Percentiles rank a stretch among this genome's conserved stretches.
Evolutionary conservation across 208 protist genomes (phyloP).

Genomic region (Acanthamoeba triangularis): DNA sequence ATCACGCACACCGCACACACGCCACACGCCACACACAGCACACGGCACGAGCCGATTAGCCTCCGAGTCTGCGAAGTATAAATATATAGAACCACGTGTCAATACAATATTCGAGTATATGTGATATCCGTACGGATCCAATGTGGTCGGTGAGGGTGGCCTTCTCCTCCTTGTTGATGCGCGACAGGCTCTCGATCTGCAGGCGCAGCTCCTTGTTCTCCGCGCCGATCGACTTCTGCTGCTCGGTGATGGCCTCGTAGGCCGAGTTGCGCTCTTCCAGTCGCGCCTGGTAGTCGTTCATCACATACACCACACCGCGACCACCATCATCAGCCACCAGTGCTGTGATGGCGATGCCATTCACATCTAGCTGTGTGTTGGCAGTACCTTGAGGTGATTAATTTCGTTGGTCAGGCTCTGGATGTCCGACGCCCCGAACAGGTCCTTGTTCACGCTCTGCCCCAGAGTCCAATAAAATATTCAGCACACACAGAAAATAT

Average conservation of each 20-base stretch:
- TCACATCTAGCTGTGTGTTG: no score
- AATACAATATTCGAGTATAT: not conserved
- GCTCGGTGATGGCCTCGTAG: constrained; percentile 63
- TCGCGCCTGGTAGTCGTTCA: not conserved
- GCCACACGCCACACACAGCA: not conserved
- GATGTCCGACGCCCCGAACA: constrained; percentile 61
- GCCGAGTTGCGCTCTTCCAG: constrained; percentile 43
- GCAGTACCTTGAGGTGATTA: constrained; percentile 39
- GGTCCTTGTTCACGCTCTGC: constrained; percentile 57
- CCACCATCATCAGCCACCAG: no score
- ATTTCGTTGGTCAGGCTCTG: constrained; percentile 55
- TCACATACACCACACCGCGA: no score
- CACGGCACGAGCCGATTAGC: no score
- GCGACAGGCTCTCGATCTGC: constrained; percentile 26
- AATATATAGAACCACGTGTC: no score
- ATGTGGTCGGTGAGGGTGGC: constrained; percentile 23
- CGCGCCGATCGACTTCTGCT: constrained; percentile 56
- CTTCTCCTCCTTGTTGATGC: constrained; percentile 72
- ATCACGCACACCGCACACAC: not conserved
- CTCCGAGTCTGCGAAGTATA: no score
- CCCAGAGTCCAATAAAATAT: not conserved
- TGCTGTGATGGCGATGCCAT: no score
- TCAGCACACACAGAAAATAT: no score
- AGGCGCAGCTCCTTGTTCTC: constrained; percentile 64
- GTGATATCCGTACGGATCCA: not conserved